These are phyloP conservation scores for Pichia insulana DNA, from an alignment of 805 yeast species.

Conservation along the genomic window DNA sequence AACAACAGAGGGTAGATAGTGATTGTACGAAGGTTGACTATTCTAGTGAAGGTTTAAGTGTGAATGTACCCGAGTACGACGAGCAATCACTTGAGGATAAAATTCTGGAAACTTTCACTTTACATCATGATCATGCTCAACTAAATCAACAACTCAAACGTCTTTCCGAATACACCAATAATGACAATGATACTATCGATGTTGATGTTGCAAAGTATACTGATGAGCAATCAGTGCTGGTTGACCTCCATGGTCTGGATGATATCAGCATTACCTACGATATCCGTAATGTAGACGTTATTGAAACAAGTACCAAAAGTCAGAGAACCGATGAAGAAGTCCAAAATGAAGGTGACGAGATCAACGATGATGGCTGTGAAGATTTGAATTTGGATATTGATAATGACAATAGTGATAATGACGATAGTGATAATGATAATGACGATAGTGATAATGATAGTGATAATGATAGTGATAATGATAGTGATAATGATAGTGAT, in stretches of 20 bases:
- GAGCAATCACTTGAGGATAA: constrained; percentile 2
- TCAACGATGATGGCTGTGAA: no score
- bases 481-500: constrained; percentile 14
- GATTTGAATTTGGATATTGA: no score
- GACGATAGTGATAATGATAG: no score
- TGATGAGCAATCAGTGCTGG: not conserved
- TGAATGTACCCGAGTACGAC: not conserved
- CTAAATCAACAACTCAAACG: constrained; percentile 26
- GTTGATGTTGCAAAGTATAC: constrained; percentile 4
- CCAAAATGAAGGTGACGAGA: not conserved
- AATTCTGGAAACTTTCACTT: constrained; percentile 4
- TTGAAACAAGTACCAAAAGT: not conserved
- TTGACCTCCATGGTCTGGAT: not conserved
- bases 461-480: no score
- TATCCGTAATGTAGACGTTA: constrained; percentile 9
- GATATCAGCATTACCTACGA: constrained; percentile 1
- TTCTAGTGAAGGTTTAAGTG: not conserved
- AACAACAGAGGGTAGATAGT: no score
- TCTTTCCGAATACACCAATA: constrained; percentile 10
- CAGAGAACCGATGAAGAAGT: not conserved
- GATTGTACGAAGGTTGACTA: not conserved
- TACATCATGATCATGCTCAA: constrained; percentile 24
- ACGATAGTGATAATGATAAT: not conserved
- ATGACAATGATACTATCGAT: not conserved
- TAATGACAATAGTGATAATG: no score